Percentiles rank a stretch among this genome's conserved stretches.
phyloP scores from a whole-genome alignment of 2,329 filamentous ascomycete species.

The Ceratocystis alfenasii region DNA sequence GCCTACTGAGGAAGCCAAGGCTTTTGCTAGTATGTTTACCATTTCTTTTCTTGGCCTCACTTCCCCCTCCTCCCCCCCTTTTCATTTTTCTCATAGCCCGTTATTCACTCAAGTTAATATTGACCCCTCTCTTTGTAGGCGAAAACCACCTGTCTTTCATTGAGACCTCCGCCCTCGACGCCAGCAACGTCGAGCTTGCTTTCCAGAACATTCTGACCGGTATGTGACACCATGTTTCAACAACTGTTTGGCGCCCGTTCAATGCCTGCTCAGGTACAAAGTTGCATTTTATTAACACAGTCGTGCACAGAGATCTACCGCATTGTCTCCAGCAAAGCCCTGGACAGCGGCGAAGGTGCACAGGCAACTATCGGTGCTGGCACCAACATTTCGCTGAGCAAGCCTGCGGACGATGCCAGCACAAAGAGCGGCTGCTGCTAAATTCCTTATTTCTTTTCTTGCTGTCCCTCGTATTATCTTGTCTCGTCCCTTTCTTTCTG shows the following conservation, averaged over 20 bases:
- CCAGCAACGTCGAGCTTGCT: constrained; percentile 96
- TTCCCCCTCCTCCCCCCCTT: neutral
- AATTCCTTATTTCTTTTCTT: constrained; percentile 26
- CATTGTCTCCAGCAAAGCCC: constrained; percentile 94
- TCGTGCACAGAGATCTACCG: constrained; percentile 77
- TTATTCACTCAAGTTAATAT: neutral
- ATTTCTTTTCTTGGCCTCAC: neutral
- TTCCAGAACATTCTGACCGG: constrained; percentile 99
- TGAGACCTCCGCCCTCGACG: constrained; percentile 95
- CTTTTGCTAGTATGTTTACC: constrained; percentile 70
- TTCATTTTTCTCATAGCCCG: neutral
- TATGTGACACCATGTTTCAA: constrained; percentile 35
- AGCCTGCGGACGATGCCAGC: constrained; percentile 63
- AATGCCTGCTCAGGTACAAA: too few relatives aligned
- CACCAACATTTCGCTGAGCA: constrained; percentile 76
- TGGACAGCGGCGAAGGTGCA: constrained; percentile 75
- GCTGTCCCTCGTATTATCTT: constrained; percentile 16
- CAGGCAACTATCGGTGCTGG: constrained; percentile 70
- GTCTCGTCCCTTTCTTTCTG: neutral
- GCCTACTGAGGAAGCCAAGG: constrained; percentile 93
- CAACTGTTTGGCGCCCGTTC: too few relatives aligned
- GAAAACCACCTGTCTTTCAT: constrained; percentile 98
- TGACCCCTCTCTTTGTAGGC: constrained; percentile 40
- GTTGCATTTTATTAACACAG: neutral
- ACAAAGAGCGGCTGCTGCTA: constrained; percentile 73